phyloP scores from a whole-genome alignment of 345 rosid species.

The Eutrema japonicum region DNA sequence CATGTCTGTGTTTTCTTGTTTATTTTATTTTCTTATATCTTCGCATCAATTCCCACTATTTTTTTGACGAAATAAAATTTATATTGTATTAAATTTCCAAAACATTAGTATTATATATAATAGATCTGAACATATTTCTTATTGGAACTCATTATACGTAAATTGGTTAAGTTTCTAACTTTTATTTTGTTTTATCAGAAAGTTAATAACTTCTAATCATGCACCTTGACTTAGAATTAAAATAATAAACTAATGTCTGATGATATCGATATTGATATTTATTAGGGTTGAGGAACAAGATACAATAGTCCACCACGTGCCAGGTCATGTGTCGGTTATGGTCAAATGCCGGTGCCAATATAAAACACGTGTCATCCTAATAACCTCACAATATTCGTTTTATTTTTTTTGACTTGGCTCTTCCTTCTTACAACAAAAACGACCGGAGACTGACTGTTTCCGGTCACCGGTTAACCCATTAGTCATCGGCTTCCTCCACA shows the following conservation, averaged over 20 bases:
- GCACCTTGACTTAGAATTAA: constrained; percentile 10
- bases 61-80: not conserved
- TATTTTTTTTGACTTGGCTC: constrained; percentile 50
- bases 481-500: constrained; percentile 44
- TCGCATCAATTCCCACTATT: constrained; percentile 1
- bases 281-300: constrained; percentile 35
- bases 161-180: not conserved
- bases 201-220: not conserved
- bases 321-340: constrained; percentile 57
- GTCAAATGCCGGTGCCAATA: constrained; percentile 84
- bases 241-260: constrained; percentile 22
- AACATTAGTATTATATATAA: not conserved
- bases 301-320: constrained; percentile 57
- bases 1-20: not conserved
- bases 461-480: constrained; percentile 41
- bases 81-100: not conserved
- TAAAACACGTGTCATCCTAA: constrained; percentile 51
- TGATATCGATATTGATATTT: constrained; percentile 25
- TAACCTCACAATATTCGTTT: constrained; percentile 25
- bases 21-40: not conserved
- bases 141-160: not conserved
- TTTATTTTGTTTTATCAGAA: constrained; percentile 1
- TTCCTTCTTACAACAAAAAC: constrained; percentile 27
- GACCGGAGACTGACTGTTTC: constrained; percentile 37
- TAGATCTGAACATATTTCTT: constrained; percentile 4